Base-by-base conservation (phyloP, 2,329 filamentous ascomycete species). In the Hymenotorrendiella dingleyae region DNA sequence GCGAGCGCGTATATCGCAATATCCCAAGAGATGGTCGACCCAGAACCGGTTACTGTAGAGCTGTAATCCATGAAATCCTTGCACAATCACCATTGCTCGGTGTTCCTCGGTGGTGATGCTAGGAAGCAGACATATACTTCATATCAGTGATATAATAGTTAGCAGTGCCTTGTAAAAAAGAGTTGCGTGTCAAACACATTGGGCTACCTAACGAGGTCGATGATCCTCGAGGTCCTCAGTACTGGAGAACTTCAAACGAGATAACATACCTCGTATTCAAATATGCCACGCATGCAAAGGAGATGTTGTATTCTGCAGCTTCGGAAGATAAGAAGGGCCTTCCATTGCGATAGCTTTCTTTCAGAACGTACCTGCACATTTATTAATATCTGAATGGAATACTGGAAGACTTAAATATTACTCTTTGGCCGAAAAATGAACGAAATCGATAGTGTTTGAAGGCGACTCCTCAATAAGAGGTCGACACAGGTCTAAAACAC, bases 401-500 rank as follows among this genome's bases (percentile, higher is more conserved):
- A 7, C 19, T 1, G 17, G 36, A 28, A 27, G n/a, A 17, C 26
- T 12, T 6, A 19, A 29, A n/a, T n/a, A 16, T n/a, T 42, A 42
- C 39, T 42, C 44, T 41, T 47, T 47, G 12, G 47, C 47, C 6
- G 45, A 47, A 37, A 45, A 45, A 26, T 47, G 47, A 27, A 47
- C 47, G 27, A 50, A 50, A 24, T 47, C 42, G 3, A 50, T 11
- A 14, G 42, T 43, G 30, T 36, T 41, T 9, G 23, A 16, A 12
- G 36, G 29, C 4, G 45, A 39, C 7, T 47, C 38, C 32, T 50
- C 44, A 16, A 50, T 47, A 10, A 50, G 20, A 21, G 47, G 47
- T 20, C 23, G 19, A 17, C 47, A 50, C 8, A 45, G 36, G 27
- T 50, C 42, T 12, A 50, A 16, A n/a, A 50, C 36, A 6, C 29